These are phyloP conservation scores for Immersiporthe knoxdaviesiana DNA, from an alignment of 2,329 filamentous ascomycete genomes.

Conservation along the genomic window DNA sequence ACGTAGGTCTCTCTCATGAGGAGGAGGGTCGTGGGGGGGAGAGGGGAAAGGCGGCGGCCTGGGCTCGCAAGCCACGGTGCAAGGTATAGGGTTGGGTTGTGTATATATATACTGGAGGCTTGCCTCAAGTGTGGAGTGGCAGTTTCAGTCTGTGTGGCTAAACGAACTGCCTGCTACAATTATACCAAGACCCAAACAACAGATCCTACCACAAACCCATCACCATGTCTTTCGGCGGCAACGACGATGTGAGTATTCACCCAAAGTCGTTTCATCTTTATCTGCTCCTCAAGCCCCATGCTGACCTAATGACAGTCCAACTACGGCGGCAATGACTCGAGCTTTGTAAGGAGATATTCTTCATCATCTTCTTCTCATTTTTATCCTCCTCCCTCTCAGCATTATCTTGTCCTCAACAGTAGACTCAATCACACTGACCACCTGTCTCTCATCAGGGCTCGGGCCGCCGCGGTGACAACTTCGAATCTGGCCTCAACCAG, in stretches of 20 bases:
- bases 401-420: neutral
- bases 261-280: neutral
- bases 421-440: neutral
- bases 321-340: slow-evolving; percentile 36
- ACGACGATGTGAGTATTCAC: slow-evolving; percentile 38
- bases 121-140: neutral
- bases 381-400: neutral
- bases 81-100: neutral
- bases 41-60: neutral
- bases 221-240: slow-evolving; percentile 53
- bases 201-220: slow-evolving; percentile 17
- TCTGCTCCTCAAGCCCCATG: slow-evolving; percentile 24
- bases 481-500: slow-evolving; percentile 33
- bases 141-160: neutral
- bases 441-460: slow-evolving; percentile 28
- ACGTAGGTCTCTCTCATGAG: slow-evolving; percentile 12
- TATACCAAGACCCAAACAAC: neutral
- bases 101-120: slow-evolving; percentile 8
- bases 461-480: slow-evolving; percentile 31
- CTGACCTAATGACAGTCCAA: slow-evolving; percentile 31
- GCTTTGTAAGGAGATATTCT: slow-evolving; percentile 17
- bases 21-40: neutral
- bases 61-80: neutral
- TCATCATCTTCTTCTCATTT: neutral
- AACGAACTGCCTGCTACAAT: neutral